These are phyloP conservation scores for Saccharomycopsis javanensis DNA, from an alignment of 805 yeast genomes.

Conservation along the genomic window DNA sequence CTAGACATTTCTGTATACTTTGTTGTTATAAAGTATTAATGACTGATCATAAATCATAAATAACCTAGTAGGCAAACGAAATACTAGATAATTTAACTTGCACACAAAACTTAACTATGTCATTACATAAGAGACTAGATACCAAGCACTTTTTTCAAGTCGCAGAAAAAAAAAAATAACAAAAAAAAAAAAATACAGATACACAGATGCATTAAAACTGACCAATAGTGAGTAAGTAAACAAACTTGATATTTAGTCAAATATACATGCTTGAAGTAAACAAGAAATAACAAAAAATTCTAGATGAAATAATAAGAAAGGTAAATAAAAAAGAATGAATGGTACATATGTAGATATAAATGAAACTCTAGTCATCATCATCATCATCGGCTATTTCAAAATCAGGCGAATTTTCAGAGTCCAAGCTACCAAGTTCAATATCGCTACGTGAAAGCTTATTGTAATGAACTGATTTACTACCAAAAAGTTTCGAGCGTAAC, in stretches of 20 bases:
- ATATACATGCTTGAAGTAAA: background rate
- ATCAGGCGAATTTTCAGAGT: slow-evolving; percentile 5
- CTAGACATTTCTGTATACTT: background rate
- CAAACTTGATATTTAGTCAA: background rate
- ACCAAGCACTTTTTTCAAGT: background rate
- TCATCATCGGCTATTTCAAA: slow-evolving; percentile 6
- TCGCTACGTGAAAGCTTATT: background rate
- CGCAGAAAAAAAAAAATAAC: background rate
- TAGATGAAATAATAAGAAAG: background rate
- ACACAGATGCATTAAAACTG: background rate
- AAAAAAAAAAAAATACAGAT: background rate
- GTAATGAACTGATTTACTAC: background rate
- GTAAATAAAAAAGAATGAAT: background rate
- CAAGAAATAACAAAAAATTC: background rate
- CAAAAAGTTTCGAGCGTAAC: background rate
- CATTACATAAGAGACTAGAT: background rate
- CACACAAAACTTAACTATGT: too few species aligned
- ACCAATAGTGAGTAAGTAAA: background rate
- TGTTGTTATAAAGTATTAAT: too few species aligned
- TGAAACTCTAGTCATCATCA: slow-evolving; percentile 6
- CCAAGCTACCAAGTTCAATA: slow-evolving; percentile 15
- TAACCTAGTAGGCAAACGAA: background rate
- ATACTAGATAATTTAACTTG: background rate
- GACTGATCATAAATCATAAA: too few species aligned
- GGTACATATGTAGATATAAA: background rate